Base-by-base conservation (phyloP, 176 grass and related monocot species). In the Neostapfia colusana region DNA sequence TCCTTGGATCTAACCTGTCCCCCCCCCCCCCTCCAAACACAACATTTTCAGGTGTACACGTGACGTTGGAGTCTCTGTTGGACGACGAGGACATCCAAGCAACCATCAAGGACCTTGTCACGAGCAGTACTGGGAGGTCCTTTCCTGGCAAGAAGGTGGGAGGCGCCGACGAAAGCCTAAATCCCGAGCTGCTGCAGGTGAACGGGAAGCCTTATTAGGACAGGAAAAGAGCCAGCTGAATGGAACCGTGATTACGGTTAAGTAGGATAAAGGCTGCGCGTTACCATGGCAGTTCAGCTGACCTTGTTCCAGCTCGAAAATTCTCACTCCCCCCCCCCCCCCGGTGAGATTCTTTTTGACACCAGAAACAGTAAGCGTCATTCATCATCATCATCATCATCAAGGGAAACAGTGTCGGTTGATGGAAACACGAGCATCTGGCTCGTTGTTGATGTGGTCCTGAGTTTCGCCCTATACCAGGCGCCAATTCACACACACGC, bases 21-120 rank as follows among this genome's bases (percentile, higher is more conserved):
- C 13, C 13, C 15, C 14, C 70, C n/a, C n/a, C n/a, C n/a, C n/a
- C n/a, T n/a, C n/a, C n/a, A n/a, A n/a, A n/a, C n/a, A n/a, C n/a
- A n/a, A n/a, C n/a, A 48, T 62, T 18, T 90, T 28, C 77, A 95
- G 96, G 96, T 77, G 61, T 89, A 65, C 92, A 99, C 83, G 92
- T 95, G 55, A 82, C 89, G 40, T 82, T 95, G 85, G 96, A 99
- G 55, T 85, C 87, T 27, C 78, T 99, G 25, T 12, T 95, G 83
- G 71, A 83, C 4, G 96, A 99, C 80, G 76, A 89, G 24, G 92
- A 90, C 56, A 89, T 95, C 27, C 85, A 95, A 80, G 65, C 84
- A 77, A 74, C 66, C 65, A 88, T 99, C 39, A 95, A 99, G 82
- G 83, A 89, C 53, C 83, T 99, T 48, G 83, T 95, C 65, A 67